A percentile compares a stretch with the other conserved stretches of the same genome.
phyloP scores from a whole-genome alignment of 2,329 filamentous ascomycete species.

The Colletotrichum endophyticum region DNA sequence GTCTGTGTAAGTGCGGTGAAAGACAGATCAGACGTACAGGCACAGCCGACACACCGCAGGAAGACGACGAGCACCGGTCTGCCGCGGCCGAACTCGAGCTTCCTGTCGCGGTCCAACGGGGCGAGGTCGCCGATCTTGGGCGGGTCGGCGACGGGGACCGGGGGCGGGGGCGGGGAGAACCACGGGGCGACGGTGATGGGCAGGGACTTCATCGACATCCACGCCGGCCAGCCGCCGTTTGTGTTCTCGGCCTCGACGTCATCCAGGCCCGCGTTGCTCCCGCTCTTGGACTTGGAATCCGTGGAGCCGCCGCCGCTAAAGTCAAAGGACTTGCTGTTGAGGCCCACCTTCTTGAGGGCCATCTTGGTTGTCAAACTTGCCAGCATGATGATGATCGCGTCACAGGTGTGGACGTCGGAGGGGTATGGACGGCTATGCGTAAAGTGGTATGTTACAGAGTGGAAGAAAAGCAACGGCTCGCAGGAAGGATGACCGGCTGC shows the following conservation, averaged over 20 bases:
- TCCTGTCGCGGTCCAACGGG: slow-evolving; percentile 50
- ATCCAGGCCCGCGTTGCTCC: slow-evolving; percentile 30
- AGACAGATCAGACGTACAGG: slow-evolving; percentile 45
- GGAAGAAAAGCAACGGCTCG: neutral
- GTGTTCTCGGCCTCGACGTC: slow-evolving; percentile 25
- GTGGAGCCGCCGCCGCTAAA: slow-evolving; percentile 35
- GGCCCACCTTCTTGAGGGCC: slow-evolving; percentile 61
- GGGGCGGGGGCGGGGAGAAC: slow-evolving; percentile 55
- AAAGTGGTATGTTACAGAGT: neutral
- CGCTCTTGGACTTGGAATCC: slow-evolving; percentile 32
- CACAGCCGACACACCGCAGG: slow-evolving; percentile 60
- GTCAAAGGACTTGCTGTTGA: slow-evolving; percentile 56
- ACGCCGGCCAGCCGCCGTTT: slow-evolving; percentile 42
- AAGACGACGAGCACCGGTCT: slow-evolving; percentile 54
- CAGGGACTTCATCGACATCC: slow-evolving; percentile 55
- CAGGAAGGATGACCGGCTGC: neutral
- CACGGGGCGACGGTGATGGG: slow-evolving; percentile 59
- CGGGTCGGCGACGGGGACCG: slow-evolving; percentile 49
- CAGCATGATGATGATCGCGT: slow-evolving; percentile 49
- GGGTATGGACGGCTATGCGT: neutral
- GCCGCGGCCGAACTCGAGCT: slow-evolving; percentile 48
- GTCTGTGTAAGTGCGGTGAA: neutral
- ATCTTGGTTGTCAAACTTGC: slow-evolving; percentile 61
- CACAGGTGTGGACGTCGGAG: neutral
- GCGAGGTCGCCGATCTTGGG: slow-evolving; percentile 54